These are phyloP conservation scores for Anthoceros angustus DNA, from an alignment of 225 moss, liverwort and hornwort genomes.

Conservation along the genomic window DNA sequence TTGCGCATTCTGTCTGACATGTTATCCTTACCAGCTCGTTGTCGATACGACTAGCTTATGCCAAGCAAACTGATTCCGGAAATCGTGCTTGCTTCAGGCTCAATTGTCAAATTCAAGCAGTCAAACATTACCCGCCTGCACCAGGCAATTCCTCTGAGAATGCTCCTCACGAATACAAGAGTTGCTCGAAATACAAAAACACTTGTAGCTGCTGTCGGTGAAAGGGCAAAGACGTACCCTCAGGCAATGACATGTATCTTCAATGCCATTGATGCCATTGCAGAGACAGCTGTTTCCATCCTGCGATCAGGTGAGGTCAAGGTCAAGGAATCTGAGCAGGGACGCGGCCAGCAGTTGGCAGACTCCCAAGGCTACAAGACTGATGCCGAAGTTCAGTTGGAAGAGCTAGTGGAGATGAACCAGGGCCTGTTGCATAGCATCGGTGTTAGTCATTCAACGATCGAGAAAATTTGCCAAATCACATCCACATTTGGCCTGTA, in stretches of 20 bases:
- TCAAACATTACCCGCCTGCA: slow-evolving; percentile 52
- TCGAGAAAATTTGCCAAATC: slow-evolving; percentile 67
- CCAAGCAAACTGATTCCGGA: neutral
- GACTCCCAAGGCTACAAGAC: slow-evolving; percentile 13
- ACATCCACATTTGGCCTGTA: slow-evolving; percentile 41
- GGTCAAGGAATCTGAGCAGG: slow-evolving; percentile 7
- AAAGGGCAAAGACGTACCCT: slow-evolving; percentile 62
- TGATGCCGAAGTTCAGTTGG: slow-evolving; percentile 13
- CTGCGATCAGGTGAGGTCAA: slow-evolving; percentile 21
- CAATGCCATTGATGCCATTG: slow-evolving; percentile 63
- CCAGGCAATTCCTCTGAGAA: slow-evolving; percentile 45
- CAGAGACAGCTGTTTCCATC: slow-evolving; percentile 61
- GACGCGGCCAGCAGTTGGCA: slow-evolving; percentile 26
- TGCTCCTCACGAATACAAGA: slow-evolving; percentile 78
- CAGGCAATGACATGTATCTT: slow-evolving; percentile 72
- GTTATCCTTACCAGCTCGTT: neutral
- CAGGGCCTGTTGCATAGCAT: slow-evolving; percentile 85
- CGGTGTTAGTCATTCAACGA: slow-evolving; percentile 86
- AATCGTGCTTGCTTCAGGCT: slow-evolving; percentile 26
- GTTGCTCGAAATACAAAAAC: slow-evolving; percentile 69
- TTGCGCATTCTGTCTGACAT: no score
- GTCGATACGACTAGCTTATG: no score
- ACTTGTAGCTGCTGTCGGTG: slow-evolving; percentile 59
- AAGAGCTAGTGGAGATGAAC: slow-evolving; percentile 87
- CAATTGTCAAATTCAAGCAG: slow-evolving; percentile 67